Percentiles rank a stretch among this genome's conserved stretches.
Evolutionary conservation across 2,329 filamentous ascomycete genomes (phyloP).

Genomic region (Ceratocystis destructans): DNA sequence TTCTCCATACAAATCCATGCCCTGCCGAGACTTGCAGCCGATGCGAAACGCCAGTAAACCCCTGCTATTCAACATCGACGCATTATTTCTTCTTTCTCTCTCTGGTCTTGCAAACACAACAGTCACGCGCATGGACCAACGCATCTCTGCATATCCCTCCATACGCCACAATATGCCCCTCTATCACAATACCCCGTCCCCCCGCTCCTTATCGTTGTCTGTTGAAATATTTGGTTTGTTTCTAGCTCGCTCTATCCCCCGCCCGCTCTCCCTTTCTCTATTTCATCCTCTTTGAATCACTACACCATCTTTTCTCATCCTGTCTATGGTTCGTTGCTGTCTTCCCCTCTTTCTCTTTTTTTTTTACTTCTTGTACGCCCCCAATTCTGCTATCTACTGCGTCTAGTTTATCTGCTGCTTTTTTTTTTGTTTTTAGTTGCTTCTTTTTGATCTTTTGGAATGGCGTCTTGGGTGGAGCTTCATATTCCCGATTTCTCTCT

Average conservation of each 20-base stretch:
- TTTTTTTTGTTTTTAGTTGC: constrained; percentile 19
- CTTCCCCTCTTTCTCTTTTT: constrained; percentile 21
- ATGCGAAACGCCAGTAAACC: not conserved
- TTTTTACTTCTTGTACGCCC: constrained; percentile 18
- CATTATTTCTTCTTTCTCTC: not conserved
- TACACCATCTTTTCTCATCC: constrained; percentile 17
- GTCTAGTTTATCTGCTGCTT: constrained; percentile 10
- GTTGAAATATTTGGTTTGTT: not conserved
- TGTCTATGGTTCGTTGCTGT: not conserved
- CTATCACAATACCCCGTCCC: not conserved
- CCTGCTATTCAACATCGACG: not conserved
- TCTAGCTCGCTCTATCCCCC: not conserved
- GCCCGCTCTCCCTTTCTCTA: constrained; percentile 20
- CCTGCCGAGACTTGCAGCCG: not conserved
- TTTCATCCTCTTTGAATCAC: constrained; percentile 23
- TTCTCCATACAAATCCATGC: no score
- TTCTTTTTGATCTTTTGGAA: constrained; percentile 20
- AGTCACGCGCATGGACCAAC: not conserved
- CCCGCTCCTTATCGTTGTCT: not conserved
- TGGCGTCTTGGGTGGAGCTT: constrained; percentile 20
- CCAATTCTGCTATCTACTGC: constrained; percentile 18
- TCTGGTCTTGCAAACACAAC: not conserved
- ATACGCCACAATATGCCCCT: not conserved
- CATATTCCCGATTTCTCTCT: constrained; percentile 24
- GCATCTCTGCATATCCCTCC: not conserved